Base-by-base conservation (phyloP, 192 early-diverging fungal species). In the Radiomyces spectabilis region DNA sequence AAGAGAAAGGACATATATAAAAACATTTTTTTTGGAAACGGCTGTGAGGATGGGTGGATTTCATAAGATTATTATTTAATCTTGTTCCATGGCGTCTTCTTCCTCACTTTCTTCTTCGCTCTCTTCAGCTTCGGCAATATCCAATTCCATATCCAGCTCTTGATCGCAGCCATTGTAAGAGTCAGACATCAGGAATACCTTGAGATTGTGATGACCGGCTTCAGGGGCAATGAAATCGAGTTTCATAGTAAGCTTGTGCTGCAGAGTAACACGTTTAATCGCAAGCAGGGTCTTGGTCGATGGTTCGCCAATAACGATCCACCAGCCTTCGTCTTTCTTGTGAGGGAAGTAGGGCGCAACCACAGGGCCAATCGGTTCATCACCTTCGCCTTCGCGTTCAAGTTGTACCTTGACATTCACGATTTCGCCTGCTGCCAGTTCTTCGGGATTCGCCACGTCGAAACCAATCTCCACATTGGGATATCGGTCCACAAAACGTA, bases 311-410 rank as follows among this genome's bases (percentile, higher is more conserved):
- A 99, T 59, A 5, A 99, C 89, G 51, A 97, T 67, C 97, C 97
- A 99, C 97, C 97, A 99, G 12, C 85, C 85, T 69, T 99, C 97
- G 42, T 89, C 83, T 69, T 94, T 91, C 67, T 80, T 69, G 16
- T 71, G 67, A 6, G 97, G 94, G 79, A 89, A 99, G 76, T 83
- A 94, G 4, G 94, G 94, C 29, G 97, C 94, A 45, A 89, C 75
- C 4, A 94, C 95, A 5, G 84, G 85, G 0, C 91, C 91, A 22
- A 93, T 65, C 21, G 71, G 72, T 2, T 68, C 67, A 22, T 72
- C 74, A 4, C 76, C 78, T 2, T 94, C 91, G 40, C 93, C 87
- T 37, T 95, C 93, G 44, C 97, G 86, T 47, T 90, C 87, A 48
- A 99, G 56, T 22, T 74, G 53, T 39, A 98, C 75, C 5, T 72